These are phyloP conservation scores for Dothideomycetes sp. DNA, from an alignment of 2,329 filamentous ascomycete species.

Conservation along the genomic window DNA sequence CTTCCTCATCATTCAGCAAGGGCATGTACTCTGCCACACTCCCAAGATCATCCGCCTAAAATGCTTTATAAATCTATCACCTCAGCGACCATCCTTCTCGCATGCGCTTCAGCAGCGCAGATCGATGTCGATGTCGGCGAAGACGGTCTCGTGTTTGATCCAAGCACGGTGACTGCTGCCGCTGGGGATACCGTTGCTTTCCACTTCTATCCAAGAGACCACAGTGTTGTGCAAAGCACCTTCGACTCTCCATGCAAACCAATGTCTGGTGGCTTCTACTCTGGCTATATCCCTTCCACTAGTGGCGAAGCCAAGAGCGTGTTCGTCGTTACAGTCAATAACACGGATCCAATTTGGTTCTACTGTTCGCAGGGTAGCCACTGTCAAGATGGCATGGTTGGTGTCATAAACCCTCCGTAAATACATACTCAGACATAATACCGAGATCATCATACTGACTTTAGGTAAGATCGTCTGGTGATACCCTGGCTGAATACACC, in stretches of 20 bases:
- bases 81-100: too few relatives aligned
- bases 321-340: slow-evolving; percentile 6
- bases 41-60: too few relatives aligned
- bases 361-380: slow-evolving; percentile 8
- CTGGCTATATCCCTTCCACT: slow-evolving; percentile 5
- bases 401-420: slow-evolving; percentile 10
- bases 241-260: slow-evolving; percentile 5
- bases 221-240: slow-evolving; percentile 9
- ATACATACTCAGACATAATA: too few relatives aligned
- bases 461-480: too few relatives aligned
- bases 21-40: too few relatives aligned
- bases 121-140: slow-evolving; percentile 6
- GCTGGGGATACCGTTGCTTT: slow-evolving; percentile 6
- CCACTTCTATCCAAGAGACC: slow-evolving; percentile 7
- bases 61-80: too few relatives aligned
- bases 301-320: slow-evolving; percentile 1
- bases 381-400: slow-evolving; percentile 10
- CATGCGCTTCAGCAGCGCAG: neutral
- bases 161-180: slow-evolving; percentile 6
- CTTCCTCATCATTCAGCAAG: too few relatives aligned
- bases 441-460: too few relatives aligned
- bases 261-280: slow-evolving; percentile 5
- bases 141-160: slow-evolving; percentile 5
- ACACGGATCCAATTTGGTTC: slow-evolving; percentile 8
- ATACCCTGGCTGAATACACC: too few relatives aligned